These are phyloP conservation scores for Lathyrus oleraceus DNA, from an alignment of 306 rosid genomes.

Conservation along the genomic window DNA sequence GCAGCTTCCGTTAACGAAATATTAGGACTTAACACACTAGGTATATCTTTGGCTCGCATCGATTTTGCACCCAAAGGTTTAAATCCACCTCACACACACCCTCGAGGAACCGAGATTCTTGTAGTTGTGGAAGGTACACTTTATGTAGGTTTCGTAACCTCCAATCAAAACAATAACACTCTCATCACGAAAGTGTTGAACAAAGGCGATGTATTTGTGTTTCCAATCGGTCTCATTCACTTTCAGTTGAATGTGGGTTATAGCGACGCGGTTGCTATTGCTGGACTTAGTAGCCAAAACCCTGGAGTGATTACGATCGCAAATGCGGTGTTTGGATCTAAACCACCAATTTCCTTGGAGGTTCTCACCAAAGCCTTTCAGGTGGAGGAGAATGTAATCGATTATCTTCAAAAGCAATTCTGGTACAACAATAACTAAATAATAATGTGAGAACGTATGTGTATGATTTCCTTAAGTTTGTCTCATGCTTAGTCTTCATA, in stretches of 20 bases:
- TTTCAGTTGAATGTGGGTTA: conserved; percentile 31
- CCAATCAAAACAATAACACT: conserved; percentile 36
- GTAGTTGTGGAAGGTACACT: conserved; percentile 39
- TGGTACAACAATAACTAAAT: conserved; percentile 38
- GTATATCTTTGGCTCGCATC: conserved; percentile 39
- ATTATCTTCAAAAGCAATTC: conserved; percentile 46
- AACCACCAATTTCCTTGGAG: conserved; percentile 38
- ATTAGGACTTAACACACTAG: conserved; percentile 43
- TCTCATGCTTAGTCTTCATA: not conserved
- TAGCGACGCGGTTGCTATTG: conserved; percentile 36
- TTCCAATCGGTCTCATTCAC: conserved; percentile 37
- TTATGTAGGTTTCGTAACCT: conserved; percentile 31
- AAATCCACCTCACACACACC: conserved; percentile 45
- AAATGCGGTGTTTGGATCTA: conserved; percentile 48
- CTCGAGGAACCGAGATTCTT: conserved; percentile 38
- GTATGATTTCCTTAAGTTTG: not conserved
- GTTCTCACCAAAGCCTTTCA: conserved; percentile 48
- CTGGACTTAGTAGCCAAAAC: conserved; percentile 42
- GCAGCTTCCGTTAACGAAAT: not conserved
- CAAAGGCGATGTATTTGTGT: conserved; percentile 42
- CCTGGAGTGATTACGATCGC: conserved; percentile 38
- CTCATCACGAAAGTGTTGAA: conserved; percentile 37
- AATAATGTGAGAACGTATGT: not conserved
- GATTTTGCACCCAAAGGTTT: conserved; percentile 37
- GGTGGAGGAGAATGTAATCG: conserved; percentile 28